phyloP scores from a whole-genome alignment of 2,329 filamentous ascomycete species.

The Plectosphaerella plurivora region DNA sequence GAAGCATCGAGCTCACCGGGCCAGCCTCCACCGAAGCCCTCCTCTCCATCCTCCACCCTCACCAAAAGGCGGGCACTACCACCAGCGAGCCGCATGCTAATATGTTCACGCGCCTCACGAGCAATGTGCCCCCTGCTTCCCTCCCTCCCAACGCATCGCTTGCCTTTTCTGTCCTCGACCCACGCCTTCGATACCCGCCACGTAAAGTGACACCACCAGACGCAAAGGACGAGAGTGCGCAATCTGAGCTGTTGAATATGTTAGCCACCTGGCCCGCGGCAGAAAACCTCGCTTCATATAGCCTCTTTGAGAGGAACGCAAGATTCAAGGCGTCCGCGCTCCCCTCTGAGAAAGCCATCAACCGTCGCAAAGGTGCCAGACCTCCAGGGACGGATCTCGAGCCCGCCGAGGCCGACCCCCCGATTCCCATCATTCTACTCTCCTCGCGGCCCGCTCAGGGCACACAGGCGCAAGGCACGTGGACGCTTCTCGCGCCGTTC shows the following conservation, averaged over 20 bases:
- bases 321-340: conserved; percentile 62
- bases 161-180: conserved; percentile 71
- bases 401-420: conserved; percentile 57
- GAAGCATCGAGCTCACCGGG: conserved; percentile 52
- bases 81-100: conserved; percentile 34
- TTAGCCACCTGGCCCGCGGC: conserved; percentile 68
- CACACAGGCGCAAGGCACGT: conserved; percentile 59
- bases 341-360: conserved; percentile 75
- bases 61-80: conserved; percentile 18
- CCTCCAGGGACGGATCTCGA: conserved; percentile 59
- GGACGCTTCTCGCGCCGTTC: conserved; percentile 87
- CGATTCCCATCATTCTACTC: conserved; percentile 72
- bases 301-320: conserved; percentile 64
- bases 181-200: conserved; percentile 74
- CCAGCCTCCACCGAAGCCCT: conserved; percentile 79
- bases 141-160: conserved; percentile 68
- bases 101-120: conserved; percentile 46
- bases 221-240: conserved; percentile 27
- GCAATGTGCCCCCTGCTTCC: conserved; percentile 63
- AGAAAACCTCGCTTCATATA: conserved; percentile 34
- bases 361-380: conserved; percentile 64
- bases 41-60: conserved; percentile 60
- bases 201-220: conserved; percentile 41
- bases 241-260: conserved; percentile 47
- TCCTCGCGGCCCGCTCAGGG: conserved; percentile 47